phyloP scores from a whole-genome alignment of 1,284 basidiomycete genomes.

The Flammula alnicola region DNA sequence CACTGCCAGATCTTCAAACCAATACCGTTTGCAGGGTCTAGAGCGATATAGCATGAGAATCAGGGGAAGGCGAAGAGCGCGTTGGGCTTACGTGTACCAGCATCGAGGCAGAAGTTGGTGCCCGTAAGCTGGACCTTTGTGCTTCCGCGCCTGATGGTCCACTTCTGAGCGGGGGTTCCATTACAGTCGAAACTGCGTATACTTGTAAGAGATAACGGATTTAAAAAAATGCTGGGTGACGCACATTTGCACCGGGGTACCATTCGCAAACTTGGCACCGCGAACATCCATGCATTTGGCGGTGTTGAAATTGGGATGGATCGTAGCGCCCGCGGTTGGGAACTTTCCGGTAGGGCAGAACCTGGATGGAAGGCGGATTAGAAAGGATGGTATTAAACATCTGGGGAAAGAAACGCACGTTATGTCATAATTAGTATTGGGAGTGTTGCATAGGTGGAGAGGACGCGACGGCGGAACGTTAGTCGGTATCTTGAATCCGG shows the following conservation, averaged over 20 bases:
- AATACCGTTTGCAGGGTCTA: constrained; percentile 30
- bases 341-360: too few species aligned
- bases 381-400: too few species aligned
- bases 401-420: too few species aligned
- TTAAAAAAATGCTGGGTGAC: not conserved
- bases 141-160: constrained; percentile 29
- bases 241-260: constrained; percentile 33
- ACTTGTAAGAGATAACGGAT: not conserved
- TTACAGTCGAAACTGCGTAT: constrained; percentile 29
- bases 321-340: too few species aligned
- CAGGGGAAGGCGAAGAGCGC: too few species aligned
- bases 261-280: constrained; percentile 30
- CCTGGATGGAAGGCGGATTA: too few species aligned
- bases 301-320: too few species aligned
- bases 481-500: not conserved
- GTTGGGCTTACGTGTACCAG: constrained; percentile 1
- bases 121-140: constrained; percentile 31
- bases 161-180: constrained; percentile 35
- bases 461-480: not conserved
- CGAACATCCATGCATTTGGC: too few species aligned
- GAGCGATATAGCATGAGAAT: not conserved
- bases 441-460: constrained; percentile 2
- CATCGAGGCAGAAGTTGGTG: constrained; percentile 17
- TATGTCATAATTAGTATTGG: too few species aligned
- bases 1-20: constrained; percentile 39